Conservation (phyloP, 2,329 filamentous ascomycete species). For the Neofusicoccum sp. region DNA sequence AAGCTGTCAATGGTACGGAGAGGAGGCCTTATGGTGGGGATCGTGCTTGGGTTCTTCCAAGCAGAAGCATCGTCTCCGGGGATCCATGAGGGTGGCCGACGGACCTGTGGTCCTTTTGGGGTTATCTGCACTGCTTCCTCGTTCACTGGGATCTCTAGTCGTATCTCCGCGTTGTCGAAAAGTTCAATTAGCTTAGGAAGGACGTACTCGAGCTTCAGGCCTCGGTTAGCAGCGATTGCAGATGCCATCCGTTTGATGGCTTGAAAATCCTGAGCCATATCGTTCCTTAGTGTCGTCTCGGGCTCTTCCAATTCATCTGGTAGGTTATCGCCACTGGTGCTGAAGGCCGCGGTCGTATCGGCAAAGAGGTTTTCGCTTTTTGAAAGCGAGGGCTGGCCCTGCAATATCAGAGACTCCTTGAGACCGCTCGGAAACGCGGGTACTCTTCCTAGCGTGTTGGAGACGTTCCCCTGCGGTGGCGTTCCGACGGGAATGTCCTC, state of each 20-base stretch:
- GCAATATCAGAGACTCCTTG: neutral
- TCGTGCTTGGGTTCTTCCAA: neutral
- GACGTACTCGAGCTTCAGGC: slow-evolving; percentile 33
- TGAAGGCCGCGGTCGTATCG: neutral
- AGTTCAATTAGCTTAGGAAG: slow-evolving; percentile 35
- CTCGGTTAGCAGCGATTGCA: slow-evolving; percentile 33
- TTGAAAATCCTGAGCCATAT: neutral
- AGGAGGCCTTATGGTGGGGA: slow-evolving; percentile 1
- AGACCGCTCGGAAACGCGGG: neutral
- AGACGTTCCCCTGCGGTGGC: neutral
- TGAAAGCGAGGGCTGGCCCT: neutral
- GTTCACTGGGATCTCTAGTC: neutral
- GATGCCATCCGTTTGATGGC: slow-evolving; percentile 13
- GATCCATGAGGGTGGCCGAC: slow-evolving; percentile 12
- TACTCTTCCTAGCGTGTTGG: neutral
- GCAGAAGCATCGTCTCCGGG: slow-evolving; percentile 2
- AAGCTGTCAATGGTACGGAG: slow-evolving; percentile 1
- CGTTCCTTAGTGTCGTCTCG: neutral
- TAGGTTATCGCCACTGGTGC: neutral
- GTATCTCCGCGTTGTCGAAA: slow-evolving; percentile 24
- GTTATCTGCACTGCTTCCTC: neutral
- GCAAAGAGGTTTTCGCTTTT: neutral
- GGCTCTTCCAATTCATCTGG: neutral
- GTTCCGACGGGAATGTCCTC: neutral
- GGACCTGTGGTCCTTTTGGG: slow-evolving; percentile 5